phyloP scores from a whole-genome alignment of 1,139 yeast species.

The Diutina mesorugosa region DNA sequence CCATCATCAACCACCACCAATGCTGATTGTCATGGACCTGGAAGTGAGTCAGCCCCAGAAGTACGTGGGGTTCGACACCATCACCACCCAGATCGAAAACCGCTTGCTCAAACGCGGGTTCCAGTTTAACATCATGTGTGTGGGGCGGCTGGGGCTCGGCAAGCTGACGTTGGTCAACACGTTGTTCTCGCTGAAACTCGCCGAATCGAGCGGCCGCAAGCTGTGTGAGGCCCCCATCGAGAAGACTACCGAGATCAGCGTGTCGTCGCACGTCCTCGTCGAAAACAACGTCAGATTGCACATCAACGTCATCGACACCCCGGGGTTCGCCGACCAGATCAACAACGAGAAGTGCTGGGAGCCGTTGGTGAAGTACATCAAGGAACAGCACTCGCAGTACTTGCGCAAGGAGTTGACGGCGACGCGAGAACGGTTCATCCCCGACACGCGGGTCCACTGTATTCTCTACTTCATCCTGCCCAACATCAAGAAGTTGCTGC shows the following conservation, averaged over 20 bases:
- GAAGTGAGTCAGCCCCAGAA: conserved; percentile 21
- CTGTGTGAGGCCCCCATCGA: conserved; percentile 59
- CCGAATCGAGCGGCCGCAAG: conserved; percentile 61
- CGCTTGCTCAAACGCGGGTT: conserved; percentile 87
- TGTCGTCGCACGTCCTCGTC: conserved; percentile 49
- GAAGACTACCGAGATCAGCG: conserved; percentile 80
- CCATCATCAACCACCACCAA: neutral
- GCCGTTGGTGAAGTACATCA: conserved; percentile 86
- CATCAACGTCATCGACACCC: conserved; percentile 85
- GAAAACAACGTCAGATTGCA: conserved; percentile 85
- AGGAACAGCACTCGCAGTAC: conserved; percentile 91
- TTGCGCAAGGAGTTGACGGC: conserved; percentile 94
- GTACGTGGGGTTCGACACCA: conserved; percentile 93
- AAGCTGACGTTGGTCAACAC: conserved; percentile 88
- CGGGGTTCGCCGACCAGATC: conserved; percentile 95
- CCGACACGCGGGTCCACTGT: conserved; percentile 92
- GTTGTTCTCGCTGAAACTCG: conserved; percentile 71
- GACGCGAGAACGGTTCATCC: conserved; percentile 72
- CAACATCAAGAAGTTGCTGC: conserved; percentile 56
- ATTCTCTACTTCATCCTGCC: conserved; percentile 87
- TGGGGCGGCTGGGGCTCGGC: conserved; percentile 91
- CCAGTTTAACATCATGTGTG: conserved; percentile 88
- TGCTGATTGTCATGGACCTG: conserved; percentile 1
- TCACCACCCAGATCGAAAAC: conserved; percentile 90
- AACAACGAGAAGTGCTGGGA: conserved; percentile 97